A percentile compares a stretch with the other conserved stretches of the same genome.
phyloP scores from a whole-genome alignment of 2,329 filamentous ascomycete species.

The Herpomyces periplanetae region DNA sequence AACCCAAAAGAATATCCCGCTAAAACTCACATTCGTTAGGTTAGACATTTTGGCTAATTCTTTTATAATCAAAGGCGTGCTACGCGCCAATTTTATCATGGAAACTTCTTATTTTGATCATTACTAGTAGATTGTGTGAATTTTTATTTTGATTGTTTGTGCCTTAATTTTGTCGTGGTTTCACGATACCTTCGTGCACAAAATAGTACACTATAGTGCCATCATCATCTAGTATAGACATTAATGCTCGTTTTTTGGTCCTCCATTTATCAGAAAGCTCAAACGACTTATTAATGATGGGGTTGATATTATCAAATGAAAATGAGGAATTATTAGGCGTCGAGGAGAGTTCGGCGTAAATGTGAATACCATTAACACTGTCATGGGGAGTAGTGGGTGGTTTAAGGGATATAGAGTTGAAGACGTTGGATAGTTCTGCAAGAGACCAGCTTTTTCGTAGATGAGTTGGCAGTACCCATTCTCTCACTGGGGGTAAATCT shows the following conservation, averaged over 20 bases:
- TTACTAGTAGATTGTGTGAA: too few species aligned
- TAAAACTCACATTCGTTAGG: too few species aligned
- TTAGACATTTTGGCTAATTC: too few species aligned
- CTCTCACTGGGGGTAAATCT: constrained; percentile 12
- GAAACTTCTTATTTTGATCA: too few species aligned
- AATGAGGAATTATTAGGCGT: too few species aligned
- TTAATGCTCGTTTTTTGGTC: constrained; percentile 21
- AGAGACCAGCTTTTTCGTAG: constrained; percentile 31
- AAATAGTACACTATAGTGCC: constrained; percentile 55
- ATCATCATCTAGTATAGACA: constrained; percentile 36
- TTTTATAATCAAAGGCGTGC: too few species aligned
- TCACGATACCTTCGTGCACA: constrained; percentile 51
- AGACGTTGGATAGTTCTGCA: constrained; percentile 21
- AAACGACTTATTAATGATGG: constrained; percentile 1
- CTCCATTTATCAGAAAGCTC: constrained; percentile 8
- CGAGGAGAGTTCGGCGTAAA: constrained; percentile 8
- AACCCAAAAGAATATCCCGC: too few species aligned
- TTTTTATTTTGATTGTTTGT: too few species aligned
- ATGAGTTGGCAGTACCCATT: constrained; percentile 40
- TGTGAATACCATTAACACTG: not conserved
- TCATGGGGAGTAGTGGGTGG: not conserved
- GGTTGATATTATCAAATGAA: constrained; percentile 10
- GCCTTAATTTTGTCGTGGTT: constrained; percentile 38
- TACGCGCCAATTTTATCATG: too few species aligned
- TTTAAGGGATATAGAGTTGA: constrained; percentile 12